phyloP scores from a whole-genome alignment of 2,329 filamentous ascomycete genomes.

The Fusarium sp. region DNA sequence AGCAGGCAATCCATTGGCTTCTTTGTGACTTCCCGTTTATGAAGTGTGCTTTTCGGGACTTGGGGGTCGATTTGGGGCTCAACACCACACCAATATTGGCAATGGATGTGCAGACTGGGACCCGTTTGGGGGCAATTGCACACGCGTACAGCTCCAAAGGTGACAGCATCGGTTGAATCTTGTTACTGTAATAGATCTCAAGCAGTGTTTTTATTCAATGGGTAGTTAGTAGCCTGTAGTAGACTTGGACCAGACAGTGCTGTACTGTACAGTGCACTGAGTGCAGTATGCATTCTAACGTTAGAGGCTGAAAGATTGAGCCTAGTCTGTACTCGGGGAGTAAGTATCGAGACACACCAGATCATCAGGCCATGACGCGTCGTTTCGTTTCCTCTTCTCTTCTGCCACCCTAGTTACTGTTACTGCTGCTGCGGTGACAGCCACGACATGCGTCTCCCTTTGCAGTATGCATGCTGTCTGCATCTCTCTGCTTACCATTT shows the following conservation, averaged over 20 bases:
- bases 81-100: constrained; percentile 40
- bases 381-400: constrained; percentile 26
- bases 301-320: no score
- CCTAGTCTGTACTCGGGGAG: constrained; percentile 12
- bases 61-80: constrained; percentile 23
- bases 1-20: constrained; percentile 15
- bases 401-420: not conserved
- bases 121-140: constrained; percentile 31
- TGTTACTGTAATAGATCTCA: constrained; percentile 13
- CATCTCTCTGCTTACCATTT: constrained; percentile 27
- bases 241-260: not conserved
- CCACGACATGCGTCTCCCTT: constrained; percentile 10
- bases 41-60: constrained; percentile 12
- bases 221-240: no score
- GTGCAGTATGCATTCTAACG: not conserved
- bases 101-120: constrained; percentile 29
- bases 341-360: constrained; percentile 40
- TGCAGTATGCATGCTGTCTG: constrained; percentile 21
- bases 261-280: not conserved
- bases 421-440: constrained; percentile 23
- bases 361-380: constrained; percentile 49
- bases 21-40: constrained; percentile 31
- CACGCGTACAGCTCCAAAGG: constrained; percentile 34
- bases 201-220: not conserved
- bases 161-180: constrained; percentile 3